phyloP scores from a whole-genome alignment of 129 eudicot species.

The Saussurea involucrata region DNA sequence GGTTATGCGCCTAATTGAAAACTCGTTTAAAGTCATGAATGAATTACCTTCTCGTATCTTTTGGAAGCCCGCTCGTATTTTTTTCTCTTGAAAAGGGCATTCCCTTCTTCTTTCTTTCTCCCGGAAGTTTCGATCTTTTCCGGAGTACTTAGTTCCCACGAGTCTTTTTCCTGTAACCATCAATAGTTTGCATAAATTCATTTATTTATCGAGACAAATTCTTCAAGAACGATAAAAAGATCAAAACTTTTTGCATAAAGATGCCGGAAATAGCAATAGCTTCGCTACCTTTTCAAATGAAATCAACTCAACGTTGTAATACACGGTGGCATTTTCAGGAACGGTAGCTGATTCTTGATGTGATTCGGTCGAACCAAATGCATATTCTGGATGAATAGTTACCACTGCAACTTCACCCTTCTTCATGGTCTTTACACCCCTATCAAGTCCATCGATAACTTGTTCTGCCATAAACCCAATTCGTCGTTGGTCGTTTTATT shows the following conservation, averaged over 20 bases:
- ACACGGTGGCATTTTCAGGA: constrained; percentile 26
- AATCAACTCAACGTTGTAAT: constrained; percentile 50
- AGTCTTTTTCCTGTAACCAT: constrained; percentile 51
- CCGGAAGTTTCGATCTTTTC: constrained; percentile 58
- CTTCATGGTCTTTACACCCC: constrained; percentile 67
- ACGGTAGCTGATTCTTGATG: constrained; percentile 12
- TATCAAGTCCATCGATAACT: constrained; percentile 62
- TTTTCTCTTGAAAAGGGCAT: constrained; percentile 52
- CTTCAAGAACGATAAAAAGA: constrained; percentile 3
- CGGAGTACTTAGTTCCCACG: constrained; percentile 57
- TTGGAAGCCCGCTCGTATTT: constrained; percentile 57
- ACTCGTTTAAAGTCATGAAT: background rate
- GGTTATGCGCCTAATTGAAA: too few species aligned
- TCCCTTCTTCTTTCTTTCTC: constrained; percentile 65
- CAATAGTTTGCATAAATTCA: background rate
- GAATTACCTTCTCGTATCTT: constrained; percentile 69
- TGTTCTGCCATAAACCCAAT: constrained; percentile 35
- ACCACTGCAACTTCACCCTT: constrained; percentile 63
- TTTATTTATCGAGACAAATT: background rate
- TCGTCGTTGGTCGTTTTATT: background rate
- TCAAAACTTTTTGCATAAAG: background rate
- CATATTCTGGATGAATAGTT: constrained; percentile 43
- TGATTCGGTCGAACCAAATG: constrained; percentile 19
- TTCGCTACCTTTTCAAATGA: constrained; percentile 65
- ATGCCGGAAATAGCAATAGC: background rate